Evolutionary conservation across 441 rosid species (phyloP), one percentile per base, ranked within the genome.

Genomic region (Mallotus repandus): DNA sequence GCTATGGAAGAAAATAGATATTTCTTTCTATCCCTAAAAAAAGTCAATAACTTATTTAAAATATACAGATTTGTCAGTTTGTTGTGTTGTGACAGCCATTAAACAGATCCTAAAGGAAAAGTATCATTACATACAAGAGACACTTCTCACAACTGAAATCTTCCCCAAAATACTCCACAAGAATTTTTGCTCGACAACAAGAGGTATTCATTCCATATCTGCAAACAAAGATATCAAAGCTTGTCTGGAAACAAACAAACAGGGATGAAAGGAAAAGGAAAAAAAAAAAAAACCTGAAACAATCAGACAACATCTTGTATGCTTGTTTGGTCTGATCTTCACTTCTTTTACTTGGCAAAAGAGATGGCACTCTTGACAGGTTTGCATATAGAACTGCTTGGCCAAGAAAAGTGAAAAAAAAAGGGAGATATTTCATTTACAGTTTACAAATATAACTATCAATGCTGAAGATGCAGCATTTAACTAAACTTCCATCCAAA

Each of bases 181-280:
- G 89, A 68, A n/a, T 84, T 84, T 85, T 94, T 3, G 95, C 93
- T 70, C 97, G 92, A 76, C 98, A 94, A 65, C 70, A 74, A 35
- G 94, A 86, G 67, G 94, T 92, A 63, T 86, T 89, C 98, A 92
- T 94, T 74, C 94, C 97, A 76, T 94, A 94, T 81, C 98, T 94
- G 90, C 82, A 70, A 56, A 55, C 43, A 55, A 72, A 48, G 52
- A 41, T 14, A 52, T 68, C 52, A 74, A 74, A 50, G 18, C 10
- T 18, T 55, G 54, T 72, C 68, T 25, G 19, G 55, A 18, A 63
- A 79, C 53, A 63, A 14, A 41, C 41, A 59, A 73, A 46, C n/a
- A 65, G 50, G 15, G 53, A 57, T 38, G 32, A 29, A 29, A 29
- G 32, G 32, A 29, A 29, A 29, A 29, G 1, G 49, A 41, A 43